Base-by-base conservation (phyloP, 257 asterid genomes). In the Catharanthus roseus region DNA sequence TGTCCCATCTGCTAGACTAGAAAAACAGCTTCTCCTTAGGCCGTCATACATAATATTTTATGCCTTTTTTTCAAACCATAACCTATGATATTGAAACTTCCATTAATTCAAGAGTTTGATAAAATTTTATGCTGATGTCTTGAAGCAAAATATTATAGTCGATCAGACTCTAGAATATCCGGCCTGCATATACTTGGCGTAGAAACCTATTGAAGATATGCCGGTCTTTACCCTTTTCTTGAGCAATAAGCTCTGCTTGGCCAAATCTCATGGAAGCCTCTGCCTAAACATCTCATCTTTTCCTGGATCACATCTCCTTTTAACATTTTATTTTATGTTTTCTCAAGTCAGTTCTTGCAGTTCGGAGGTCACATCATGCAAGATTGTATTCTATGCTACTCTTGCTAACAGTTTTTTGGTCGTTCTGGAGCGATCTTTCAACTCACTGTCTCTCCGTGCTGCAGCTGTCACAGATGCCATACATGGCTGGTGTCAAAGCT, bases 391-490 rank as follows among this genome's bases (percentile, higher is more conserved):
- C 26, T 28, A 41, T 9, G 10, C 34, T 63, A 21, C 18, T 38
- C 11, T 44, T 21, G 13, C 21, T 29, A 0, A 10, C 5, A 44
- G 33, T 16, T 4, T n/a, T 62, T 8, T 34, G 12, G 7, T 39
- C n/a, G 44, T 39, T 38, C 24, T 39, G 3, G 18, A 23, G 34
- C 53, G 8, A 8, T 8, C 23, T 36, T 5, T 5, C 47, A 41
- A 29, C 29, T 24, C 21, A 31, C 15, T 41, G 13, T 31, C 65
- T 60, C 19, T 24, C 33, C 65, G 33, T 53, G 24, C 2, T 79
- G 86, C 97, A 89, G 95, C 69, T 89, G 69, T 89, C 97, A 67
- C 97, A 91, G 79, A 72, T 89, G 67, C 95, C 97, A 31, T 85
- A 78, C 66, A 74, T 77, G 87, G 91, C 72, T 50, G 87, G 96